Conservation (phyloP, 2,329 filamentous ascomycete species). For the Aspergillus thermomutatus region DNA sequence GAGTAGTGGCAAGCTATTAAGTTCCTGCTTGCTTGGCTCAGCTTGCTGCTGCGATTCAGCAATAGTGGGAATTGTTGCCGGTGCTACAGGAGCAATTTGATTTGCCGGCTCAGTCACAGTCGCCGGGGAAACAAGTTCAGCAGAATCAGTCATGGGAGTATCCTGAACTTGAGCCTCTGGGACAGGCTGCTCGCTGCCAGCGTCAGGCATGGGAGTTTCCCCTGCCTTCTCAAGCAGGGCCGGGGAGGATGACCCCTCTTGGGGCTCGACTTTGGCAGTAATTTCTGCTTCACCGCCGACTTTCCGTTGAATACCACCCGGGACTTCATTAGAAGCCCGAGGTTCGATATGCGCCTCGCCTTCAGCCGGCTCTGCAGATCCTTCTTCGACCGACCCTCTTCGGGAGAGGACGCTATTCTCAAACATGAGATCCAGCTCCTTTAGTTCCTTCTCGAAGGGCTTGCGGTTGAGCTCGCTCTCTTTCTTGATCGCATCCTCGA, state of each 20-base stretch:
- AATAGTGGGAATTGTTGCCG: slow-evolving; percentile 36
- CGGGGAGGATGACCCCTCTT: slow-evolving; percentile 19
- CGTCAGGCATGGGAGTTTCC: slow-evolving; percentile 13
- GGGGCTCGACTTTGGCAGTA: slow-evolving; percentile 20
- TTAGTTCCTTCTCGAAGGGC: slow-evolving; percentile 65
- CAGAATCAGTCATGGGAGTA: slow-evolving; percentile 4
- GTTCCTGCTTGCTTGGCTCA: slow-evolving; percentile 24
- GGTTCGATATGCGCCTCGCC: slow-evolving; percentile 43
- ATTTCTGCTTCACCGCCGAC: slow-evolving; percentile 24
- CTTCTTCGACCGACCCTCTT: slow-evolving; percentile 40
- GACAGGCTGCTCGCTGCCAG: slow-evolving; percentile 4
- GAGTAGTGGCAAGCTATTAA: slow-evolving; percentile 39
- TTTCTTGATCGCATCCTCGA: slow-evolving; percentile 72
- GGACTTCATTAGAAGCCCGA: slow-evolving; percentile 31
- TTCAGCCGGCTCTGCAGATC: slow-evolving; percentile 39
- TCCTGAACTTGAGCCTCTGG: slow-evolving; percentile 7
- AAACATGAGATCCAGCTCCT: slow-evolving; percentile 70
- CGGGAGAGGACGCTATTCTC: slow-evolving; percentile 60
- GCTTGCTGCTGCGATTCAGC: slow-evolving; percentile 27
- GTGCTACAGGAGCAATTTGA: slow-evolving; percentile 11
- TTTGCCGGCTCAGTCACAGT: slow-evolving; percentile 13
- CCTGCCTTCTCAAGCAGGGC: slow-evolving; percentile 7
- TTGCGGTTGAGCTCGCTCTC: slow-evolving; percentile 78
- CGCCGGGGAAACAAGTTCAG: slow-evolving; percentile 1
- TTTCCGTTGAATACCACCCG: slow-evolving; percentile 25